A percentile compares a stretch with the other conserved stretches of the same genome.
These are phyloP conservation scores for Cladorrhinum samala DNA, from an alignment of 495 filamentous ascomycete species.

Conservation along the genomic window DNA sequence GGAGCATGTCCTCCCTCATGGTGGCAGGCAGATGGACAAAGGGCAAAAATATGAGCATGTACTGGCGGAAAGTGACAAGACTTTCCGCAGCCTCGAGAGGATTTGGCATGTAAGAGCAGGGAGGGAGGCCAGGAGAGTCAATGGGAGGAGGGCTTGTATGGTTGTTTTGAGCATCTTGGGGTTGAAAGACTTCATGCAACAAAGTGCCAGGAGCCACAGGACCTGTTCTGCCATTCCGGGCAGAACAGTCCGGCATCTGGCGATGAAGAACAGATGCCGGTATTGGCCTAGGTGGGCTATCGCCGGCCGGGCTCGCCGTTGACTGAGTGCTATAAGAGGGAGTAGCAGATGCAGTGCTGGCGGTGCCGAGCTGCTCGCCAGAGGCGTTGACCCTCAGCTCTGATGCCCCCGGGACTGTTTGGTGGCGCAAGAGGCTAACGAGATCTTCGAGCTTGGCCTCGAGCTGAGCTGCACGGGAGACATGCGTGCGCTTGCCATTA, in stretches of 20 bases:
- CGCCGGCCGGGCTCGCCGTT: conserved; percentile 5
- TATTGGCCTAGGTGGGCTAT: conserved; percentile 6
- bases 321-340: conserved; percentile 7
- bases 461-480: conserved; percentile 35
- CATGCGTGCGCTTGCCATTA: conserved; percentile 20
- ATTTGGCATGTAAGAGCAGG: conserved; percentile 16
- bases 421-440: conserved; percentile 35
- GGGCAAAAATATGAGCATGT: conserved; percentile 30
- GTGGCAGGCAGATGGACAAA: conserved; percentile 35
- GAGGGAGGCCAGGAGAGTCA: conserved; percentile 6
- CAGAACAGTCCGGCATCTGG: background rate
- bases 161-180: background rate
- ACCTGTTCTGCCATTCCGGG: too few species aligned
- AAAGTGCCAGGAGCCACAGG: conserved; percentile 5
- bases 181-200: conserved; percentile 3
- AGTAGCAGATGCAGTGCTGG: background rate
- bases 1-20: conserved; percentile 42
- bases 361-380: background rate
- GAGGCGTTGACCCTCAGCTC: background rate
- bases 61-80: conserved; percentile 26
- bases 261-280: background rate
- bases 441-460: conserved; percentile 43
- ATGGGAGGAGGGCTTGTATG: background rate
- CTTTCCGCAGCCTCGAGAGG: conserved; percentile 26
- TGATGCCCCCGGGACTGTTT: conserved; percentile 14